Conservation (phyloP, 768 basidiomycete species). For the Rhizopogon vesiculosus region DNA sequence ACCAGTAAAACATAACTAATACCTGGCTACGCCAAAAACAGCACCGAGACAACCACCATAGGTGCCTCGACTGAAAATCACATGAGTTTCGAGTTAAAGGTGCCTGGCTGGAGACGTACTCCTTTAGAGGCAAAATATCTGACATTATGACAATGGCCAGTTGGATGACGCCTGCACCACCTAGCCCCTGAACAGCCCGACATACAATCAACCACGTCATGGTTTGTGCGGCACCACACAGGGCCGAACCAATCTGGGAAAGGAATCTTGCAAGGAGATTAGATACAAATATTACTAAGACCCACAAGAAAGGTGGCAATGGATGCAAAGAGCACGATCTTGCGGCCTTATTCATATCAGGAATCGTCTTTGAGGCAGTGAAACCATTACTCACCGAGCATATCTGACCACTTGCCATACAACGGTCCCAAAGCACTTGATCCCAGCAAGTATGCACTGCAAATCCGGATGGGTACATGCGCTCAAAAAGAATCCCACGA, state of each 20-base stretch:
- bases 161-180: conserved; percentile 77
- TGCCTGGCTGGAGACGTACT: conserved; percentile 38
- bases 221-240: conserved; percentile 77
- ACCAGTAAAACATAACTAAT: neutral
- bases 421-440: conserved; percentile 64
- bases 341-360: conserved; percentile 41
- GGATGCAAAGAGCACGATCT: conserved; percentile 62
- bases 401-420: conserved; percentile 76
- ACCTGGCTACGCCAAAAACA: conserved; percentile 70
- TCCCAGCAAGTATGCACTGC: conserved; percentile 70
- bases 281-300: neutral
- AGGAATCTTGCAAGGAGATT: neutral
- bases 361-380: neutral
- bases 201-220: conserved; percentile 76
- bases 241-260: conserved; percentile 64
- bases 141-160: conserved; percentile 74
- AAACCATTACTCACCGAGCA: conserved; percentile 27
- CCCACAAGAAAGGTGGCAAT: conserved; percentile 67
- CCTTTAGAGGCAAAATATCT: conserved; percentile 77
- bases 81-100: neutral
- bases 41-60: conserved; percentile 74
- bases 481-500: neutral
- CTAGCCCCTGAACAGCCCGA: conserved; percentile 80
- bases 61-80: conserved; percentile 57
- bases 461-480: neutral